These are phyloP conservation scores for Kwoniella dejecticola DNA, from an alignment of 768 basidiomycete species.

Conservation along the genomic window DNA sequence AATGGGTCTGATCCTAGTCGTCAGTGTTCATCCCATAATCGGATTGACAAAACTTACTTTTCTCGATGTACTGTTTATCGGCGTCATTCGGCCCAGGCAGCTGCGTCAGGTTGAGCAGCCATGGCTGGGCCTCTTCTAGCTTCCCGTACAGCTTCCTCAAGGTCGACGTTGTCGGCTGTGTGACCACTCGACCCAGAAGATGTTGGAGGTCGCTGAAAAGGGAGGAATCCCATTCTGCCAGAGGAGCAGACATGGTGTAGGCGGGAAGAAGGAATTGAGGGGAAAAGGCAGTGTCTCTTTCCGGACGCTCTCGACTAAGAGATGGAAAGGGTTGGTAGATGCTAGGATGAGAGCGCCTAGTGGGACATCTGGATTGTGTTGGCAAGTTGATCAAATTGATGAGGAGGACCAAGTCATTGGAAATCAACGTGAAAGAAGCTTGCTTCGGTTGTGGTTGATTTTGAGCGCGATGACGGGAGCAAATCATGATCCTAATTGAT, in stretches of 20 bases:
- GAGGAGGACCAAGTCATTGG: no score
- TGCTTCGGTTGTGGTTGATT: no score
- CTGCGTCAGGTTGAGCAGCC: conserved; percentile 33
- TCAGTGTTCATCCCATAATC: neutral
- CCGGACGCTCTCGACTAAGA: neutral
- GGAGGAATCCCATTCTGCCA: conserved; percentile 39
- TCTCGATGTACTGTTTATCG: conserved; percentile 41
- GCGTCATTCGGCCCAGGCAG: conserved; percentile 38
- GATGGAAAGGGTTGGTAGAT: neutral
- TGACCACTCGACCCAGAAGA: conserved; percentile 33
- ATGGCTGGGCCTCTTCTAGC: conserved; percentile 45
- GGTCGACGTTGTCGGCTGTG: conserved; percentile 40
- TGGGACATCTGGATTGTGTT: neutral
- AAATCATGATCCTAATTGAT: no score
- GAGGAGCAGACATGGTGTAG: conserved; percentile 16
- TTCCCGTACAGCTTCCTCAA: conserved; percentile 31
- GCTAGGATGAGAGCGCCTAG: conserved; percentile 4
- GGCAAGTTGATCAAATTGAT: no score
- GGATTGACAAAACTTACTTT: conserved; percentile 23
- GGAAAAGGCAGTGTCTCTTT: neutral
- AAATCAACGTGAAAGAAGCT: no score
- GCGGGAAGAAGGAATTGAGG: neutral
- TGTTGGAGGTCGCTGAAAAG: conserved; percentile 46
- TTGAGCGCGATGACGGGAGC: no score
- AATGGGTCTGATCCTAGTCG: conserved; percentile 24